Base-by-base conservation (phyloP, 1,139 yeast genomes). In the Scheffersomyces cryptocercus region DNA sequence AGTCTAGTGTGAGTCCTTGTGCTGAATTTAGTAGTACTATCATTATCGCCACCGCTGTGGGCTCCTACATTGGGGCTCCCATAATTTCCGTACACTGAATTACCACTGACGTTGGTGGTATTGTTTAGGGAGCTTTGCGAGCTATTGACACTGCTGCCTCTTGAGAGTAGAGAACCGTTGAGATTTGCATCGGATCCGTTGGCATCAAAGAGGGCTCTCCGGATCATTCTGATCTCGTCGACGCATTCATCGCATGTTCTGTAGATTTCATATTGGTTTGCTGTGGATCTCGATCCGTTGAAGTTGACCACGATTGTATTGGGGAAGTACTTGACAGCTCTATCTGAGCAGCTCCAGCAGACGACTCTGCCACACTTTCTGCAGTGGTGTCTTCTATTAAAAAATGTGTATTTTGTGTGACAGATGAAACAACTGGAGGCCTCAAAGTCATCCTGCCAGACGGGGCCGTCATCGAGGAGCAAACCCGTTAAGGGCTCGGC, bases 321-420 rank as follows among this genome's bases (percentile, higher is more conserved):
- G 31, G 75, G 66, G 47, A 74, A 68, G 56, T 75, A 77, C 32
- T 58, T 64, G 11, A 77, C 70, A 31, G 63, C 60, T 24, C 76
- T 73, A 11, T 68, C 59, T 20, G 95, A 81, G 61, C 96, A 84
- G 44, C 68, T 54, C 36, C 82, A 82, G 67, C 97, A 86, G 26
- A 84, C 86, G 4, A 88, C 84, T 42, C 81, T 64, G 34, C 97
- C 93, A 72, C 97, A 87, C 61, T 84, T 79, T 59, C 95, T 73
- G 62, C 99, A 93, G 65, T 93, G 99, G 65, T 95, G 99, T 49
- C 95, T 79, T 45, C 99, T 77, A 58, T 75, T 79, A 60, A 88
- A 80, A 49, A 91, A 69, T 1, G 85, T 73, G 65, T 85, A 93
- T 33, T 56, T 52, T 1, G 63, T 50, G 29, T 68, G 63, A 62